phyloP scores from a whole-genome alignment of 805 yeast species.

The Candida methanosorbosa region DNA sequence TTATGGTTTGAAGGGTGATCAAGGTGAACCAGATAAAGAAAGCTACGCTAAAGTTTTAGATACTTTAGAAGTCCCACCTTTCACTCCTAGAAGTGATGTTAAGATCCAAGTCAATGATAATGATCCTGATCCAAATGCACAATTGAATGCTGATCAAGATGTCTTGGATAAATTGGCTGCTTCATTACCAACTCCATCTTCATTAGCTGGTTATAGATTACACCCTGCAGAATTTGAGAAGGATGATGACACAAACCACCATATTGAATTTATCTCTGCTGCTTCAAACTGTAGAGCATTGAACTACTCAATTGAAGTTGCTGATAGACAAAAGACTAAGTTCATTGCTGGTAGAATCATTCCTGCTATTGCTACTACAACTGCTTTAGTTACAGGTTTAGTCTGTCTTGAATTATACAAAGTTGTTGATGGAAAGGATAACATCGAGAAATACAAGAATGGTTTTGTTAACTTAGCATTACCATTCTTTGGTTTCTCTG shows the following conservation, averaged over 20 bases:
- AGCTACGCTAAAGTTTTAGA: conserved; percentile 47
- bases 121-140: conserved; percentile 81
- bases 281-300: conserved; percentile 95
- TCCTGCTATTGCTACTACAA: conserved; percentile 98
- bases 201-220: conserved; percentile 82
- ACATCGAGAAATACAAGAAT: conserved; percentile 82
- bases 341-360: conserved; percentile 97
- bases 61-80: conserved; percentile 46
- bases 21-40: conserved; percentile 37
- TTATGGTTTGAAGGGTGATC: conserved; percentile 79
- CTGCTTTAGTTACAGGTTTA: conserved; percentile 95
- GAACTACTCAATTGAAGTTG: conserved; percentile 82
- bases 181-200: conserved; percentile 79
- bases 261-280: conserved; percentile 91
- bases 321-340: conserved; percentile 84
- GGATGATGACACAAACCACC: conserved; percentile 95
- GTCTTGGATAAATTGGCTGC: conserved; percentile 63
- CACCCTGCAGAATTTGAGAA: conserved; percentile 93
- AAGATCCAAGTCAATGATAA: conserved; percentile 78
- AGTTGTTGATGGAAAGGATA: conserved; percentile 66
- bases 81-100: conserved; percentile 66
- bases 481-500: conserved; percentile 95
- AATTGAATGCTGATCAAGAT: conserved; percentile 42
- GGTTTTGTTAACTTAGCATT: conserved; percentile 89
- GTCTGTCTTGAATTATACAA: conserved; percentile 88